A percentile compares a stretch with the other conserved stretches of the same genome.
Conservation (phyloP, 2,329 filamentous ascomycete genomes). For the Talaromyces sp. region DNA sequence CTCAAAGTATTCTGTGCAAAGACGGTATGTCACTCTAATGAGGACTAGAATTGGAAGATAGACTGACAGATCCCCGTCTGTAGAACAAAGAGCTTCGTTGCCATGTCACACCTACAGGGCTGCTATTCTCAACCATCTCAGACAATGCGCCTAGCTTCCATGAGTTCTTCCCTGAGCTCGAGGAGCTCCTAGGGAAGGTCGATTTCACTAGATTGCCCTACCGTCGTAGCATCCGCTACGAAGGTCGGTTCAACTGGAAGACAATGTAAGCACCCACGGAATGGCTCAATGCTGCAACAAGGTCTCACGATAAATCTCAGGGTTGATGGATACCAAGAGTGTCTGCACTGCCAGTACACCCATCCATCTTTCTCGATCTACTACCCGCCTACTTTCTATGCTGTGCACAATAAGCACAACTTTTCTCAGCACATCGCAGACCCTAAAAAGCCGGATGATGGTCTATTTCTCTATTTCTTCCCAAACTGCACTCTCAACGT, state of each 20-base stretch:
- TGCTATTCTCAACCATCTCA: slow-evolving; percentile 57
- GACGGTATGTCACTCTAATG: slow-evolving; percentile 29
- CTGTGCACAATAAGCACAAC: slow-evolving; percentile 57
- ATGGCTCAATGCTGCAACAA: too few species aligned
- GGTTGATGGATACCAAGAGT: slow-evolving; percentile 63
- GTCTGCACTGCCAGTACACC: slow-evolving; percentile 61
- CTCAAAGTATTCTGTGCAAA: slow-evolving; percentile 43
- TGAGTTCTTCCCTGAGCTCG: slow-evolving; percentile 57
- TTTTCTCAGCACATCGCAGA: slow-evolving; percentile 61
- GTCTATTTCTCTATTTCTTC: slow-evolving; percentile 62
- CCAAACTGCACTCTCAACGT: slow-evolving; percentile 60
- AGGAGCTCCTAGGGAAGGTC: slow-evolving; percentile 52
- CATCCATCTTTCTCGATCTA: slow-evolving; percentile 59
- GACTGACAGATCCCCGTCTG: too few species aligned
- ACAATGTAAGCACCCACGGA: slow-evolving; percentile 58
- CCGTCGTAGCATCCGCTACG: slow-evolving; percentile 57
- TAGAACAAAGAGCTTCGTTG: slow-evolving; percentile 33
- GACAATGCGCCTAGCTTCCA: slow-evolving; percentile 53
- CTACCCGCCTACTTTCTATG: slow-evolving; percentile 60
- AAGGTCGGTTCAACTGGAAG: slow-evolving; percentile 63
- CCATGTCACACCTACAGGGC: slow-evolving; percentile 54
- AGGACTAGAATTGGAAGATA: background rate
- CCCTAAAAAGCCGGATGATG: slow-evolving; percentile 56
- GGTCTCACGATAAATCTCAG: slow-evolving; percentile 23
- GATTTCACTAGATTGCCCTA: slow-evolving; percentile 59